A percentile compares a stretch with the other conserved stretches of the same genome.
Evolutionary conservation across 257 asterid species (phyloP).

Genomic region (Fraxinus excelsior): DNA sequence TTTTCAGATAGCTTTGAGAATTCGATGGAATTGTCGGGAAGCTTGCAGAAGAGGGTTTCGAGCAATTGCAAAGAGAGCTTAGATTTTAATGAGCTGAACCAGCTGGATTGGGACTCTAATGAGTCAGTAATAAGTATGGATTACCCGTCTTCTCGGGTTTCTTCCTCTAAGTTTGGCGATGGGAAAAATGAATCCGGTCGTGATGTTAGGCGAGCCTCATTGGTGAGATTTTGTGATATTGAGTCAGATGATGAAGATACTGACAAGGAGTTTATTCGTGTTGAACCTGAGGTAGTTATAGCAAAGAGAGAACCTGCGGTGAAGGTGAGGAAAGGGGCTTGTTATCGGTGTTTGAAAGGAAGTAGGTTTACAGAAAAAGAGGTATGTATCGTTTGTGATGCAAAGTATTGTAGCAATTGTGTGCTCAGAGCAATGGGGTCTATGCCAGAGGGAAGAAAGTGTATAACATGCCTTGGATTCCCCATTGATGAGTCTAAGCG

Average conservation of each 20-base stretch:
- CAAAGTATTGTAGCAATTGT: not conserved
- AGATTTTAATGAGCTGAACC: conserved; percentile 61
- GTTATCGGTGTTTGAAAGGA: conserved; percentile 90
- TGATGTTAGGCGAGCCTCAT: conserved; percentile 59
- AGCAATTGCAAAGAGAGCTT: conserved; percentile 58
- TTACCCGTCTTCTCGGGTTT: conserved; percentile 84
- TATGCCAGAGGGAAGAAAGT: not conserved
- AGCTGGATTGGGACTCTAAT: conserved; percentile 83
- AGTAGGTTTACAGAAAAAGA: conserved; percentile 91
- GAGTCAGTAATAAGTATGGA: conserved; percentile 83
- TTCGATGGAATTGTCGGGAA: conserved; percentile 69
- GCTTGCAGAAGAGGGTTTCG: conserved; percentile 50
- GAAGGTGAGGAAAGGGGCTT: conserved; percentile 81
- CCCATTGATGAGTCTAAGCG: too few species aligned
- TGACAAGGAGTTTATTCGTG: conserved; percentile 49
- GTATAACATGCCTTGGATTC: not conserved
- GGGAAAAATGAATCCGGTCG: conserved; percentile 46
- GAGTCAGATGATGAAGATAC: conserved; percentile 70
- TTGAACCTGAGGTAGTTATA: conserved; percentile 55
- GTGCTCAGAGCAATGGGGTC: not conserved
- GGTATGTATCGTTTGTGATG: conserved; percentile 51
- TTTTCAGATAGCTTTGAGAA: conserved; percentile 65
- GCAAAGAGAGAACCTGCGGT: conserved; percentile 68
- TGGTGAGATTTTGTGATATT: conserved; percentile 74
- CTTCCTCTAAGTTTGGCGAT: conserved; percentile 77